Base-by-base conservation (phyloP, 2,329 filamentous ascomycete genomes). In the Aspergillus glaucus region DNA sequence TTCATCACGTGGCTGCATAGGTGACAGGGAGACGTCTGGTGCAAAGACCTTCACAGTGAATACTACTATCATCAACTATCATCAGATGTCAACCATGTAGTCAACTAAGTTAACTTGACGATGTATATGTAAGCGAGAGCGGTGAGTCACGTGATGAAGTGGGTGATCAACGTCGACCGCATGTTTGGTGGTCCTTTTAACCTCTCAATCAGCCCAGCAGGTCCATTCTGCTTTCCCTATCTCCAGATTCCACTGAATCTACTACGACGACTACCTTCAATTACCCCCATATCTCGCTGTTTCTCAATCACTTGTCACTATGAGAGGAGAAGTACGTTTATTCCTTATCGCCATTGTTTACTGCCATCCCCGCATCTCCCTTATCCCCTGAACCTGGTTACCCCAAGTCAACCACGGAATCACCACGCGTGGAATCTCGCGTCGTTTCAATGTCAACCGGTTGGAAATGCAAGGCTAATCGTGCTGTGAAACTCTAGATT, bases 401-500 rank as follows among this genome's bases (percentile, higher is more conserved):
- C 32, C 46, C 39, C 19, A 12, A n/a, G 15, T 12, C 37, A 6
- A 8, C 37, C n/a, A 22, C 10, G 10, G 15, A 40, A 40, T 12
- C 17, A 8, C 17, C 19, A 40, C 19, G 37, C 37, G 37, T 40
- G 3, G 15, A 40, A 40, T 40, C 10, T 30, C 10, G 37, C 10
- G 15, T 40, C 8, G 10, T 19, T 19, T 22, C 37, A 8, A 40
- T 40, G 5, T 10, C 8, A 21, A 6, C 5, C 9, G 19, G 10
- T 40, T 4, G 7, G 19, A 3, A 36, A 36, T 36, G 17, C 17
- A 12, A 5, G 17, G 17, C 37, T 40, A 21, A 40, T 21, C 10
- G 26, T 30, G 19, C 4, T 40, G 37, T 6, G 17, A 17, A 22
- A 19, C 5, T 46, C 36, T 57, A 85, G 81, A 78, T 85, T 66